A percentile compares a stretch with the other conserved stretches of the same genome.
Conservation (phyloP, 768 basidiomycete genomes). For the Boletus edulis region DNA sequence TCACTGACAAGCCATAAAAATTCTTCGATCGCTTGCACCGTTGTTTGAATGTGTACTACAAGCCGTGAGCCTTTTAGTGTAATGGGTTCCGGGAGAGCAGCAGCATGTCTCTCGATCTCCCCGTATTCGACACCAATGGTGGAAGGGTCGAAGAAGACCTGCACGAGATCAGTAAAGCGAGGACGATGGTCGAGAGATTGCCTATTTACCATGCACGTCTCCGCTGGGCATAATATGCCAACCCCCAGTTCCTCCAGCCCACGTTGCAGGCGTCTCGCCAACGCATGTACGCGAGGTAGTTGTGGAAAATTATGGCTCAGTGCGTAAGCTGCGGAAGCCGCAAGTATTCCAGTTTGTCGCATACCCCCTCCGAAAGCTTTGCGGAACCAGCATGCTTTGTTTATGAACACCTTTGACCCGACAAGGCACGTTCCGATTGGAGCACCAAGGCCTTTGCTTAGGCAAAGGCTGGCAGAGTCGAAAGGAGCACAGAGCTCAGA, state of each 20-base stretch:
- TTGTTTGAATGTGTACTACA: constrained; percentile 89
- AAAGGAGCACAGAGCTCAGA: constrained; percentile 85
- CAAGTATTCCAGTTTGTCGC: constrained; percentile 87
- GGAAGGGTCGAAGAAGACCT: constrained; percentile 84
- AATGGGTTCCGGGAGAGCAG: constrained; percentile 65
- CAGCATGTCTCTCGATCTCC: constrained; percentile 65
- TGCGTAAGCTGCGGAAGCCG: constrained; percentile 83
- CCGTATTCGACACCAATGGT: constrained; percentile 64
- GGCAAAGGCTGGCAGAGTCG: constrained; percentile 88
- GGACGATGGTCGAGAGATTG: background rate
- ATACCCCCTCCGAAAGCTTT: constrained; percentile 96
- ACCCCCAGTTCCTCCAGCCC: constrained; percentile 75
- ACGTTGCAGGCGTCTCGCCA: constrained; percentile 66
- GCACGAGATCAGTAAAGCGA: background rate
- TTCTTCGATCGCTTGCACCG: constrained; percentile 75
- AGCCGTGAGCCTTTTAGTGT: constrained; percentile 68
- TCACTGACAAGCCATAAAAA: constrained; percentile 60
- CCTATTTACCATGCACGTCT: constrained; percentile 86
- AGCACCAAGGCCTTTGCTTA: constrained; percentile 96
- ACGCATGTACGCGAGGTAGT: constrained; percentile 68
- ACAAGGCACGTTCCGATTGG: constrained; percentile 83
- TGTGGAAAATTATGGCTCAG: constrained; percentile 80
- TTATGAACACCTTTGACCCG: constrained; percentile 75
- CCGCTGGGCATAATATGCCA: constrained; percentile 65
- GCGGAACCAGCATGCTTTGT: constrained; percentile 79